phyloP scores from a whole-genome alignment of 1,284 basidiomycete genomes.

The Coniferiporia weirii region DNA sequence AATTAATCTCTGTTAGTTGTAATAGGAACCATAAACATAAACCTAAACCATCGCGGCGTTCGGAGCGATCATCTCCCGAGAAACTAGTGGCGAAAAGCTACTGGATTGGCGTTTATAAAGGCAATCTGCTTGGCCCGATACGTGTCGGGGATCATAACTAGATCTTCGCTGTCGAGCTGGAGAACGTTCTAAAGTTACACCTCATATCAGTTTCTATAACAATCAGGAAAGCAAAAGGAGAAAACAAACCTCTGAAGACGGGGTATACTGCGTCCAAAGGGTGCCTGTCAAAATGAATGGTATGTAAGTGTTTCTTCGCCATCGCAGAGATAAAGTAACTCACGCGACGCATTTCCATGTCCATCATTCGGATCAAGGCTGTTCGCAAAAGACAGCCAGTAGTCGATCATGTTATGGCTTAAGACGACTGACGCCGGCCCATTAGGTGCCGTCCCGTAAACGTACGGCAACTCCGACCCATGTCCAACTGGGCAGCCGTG shows the following conservation, averaged over 20 bases:
- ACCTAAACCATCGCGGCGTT: no score
- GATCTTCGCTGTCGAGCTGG: slow-evolving; percentile 34
- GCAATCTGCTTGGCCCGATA: slow-evolving; percentile 33
- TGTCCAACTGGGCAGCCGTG: no score
- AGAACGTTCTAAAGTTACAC: slow-evolving; percentile 24
- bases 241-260: neutral
- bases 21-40: no score
- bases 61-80: no score
- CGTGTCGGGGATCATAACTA: slow-evolving; percentile 33
- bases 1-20: no score
- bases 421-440: slow-evolving; percentile 27
- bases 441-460: slow-evolving; percentile 31
- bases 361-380: slow-evolving; percentile 46
- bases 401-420: slow-evolving; percentile 40
- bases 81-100: neutral
- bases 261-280: slow-evolving; percentile 30
- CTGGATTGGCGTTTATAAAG: slow-evolving; percentile 31
- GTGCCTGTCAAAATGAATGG: slow-evolving; percentile 28
- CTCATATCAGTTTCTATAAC: no score
- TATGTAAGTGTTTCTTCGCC: no score
- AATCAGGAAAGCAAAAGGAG: no score
- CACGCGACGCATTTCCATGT: slow-evolving; percentile 27
- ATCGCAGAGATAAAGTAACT: neutral
- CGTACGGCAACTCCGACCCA: slow-evolving; percentile 36
- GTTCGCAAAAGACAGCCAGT: slow-evolving; percentile 48